phyloP scores from a whole-genome alignment of 2,329 filamentous ascomycete species.

The Didymella pomorum region DNA sequence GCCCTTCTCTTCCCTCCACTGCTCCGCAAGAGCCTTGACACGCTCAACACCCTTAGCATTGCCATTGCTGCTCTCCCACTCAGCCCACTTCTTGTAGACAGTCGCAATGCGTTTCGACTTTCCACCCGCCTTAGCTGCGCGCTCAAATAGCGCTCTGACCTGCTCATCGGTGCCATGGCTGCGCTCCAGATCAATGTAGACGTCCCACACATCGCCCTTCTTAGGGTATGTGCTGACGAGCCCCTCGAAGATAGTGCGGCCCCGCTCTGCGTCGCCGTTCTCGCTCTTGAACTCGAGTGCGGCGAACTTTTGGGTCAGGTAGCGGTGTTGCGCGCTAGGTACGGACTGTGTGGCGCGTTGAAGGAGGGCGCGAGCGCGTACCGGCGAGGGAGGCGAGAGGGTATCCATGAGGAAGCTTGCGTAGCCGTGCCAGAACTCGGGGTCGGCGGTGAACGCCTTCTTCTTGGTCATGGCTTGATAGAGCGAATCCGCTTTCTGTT shows the following conservation, averaged over 20 bases:
- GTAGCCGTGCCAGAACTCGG: slow-evolving; percentile 91
- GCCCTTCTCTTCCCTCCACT: slow-evolving; percentile 66
- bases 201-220: slow-evolving; percentile 91
- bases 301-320: slow-evolving; percentile 85
- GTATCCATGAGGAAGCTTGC: slow-evolving; percentile 89
- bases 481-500: slow-evolving; percentile 83
- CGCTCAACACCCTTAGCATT: slow-evolving; percentile 73
- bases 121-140: slow-evolving; percentile 69
- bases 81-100: slow-evolving; percentile 91
- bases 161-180: slow-evolving; percentile 65
- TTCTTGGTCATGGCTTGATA: slow-evolving; percentile 90
- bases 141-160: slow-evolving; percentile 81
- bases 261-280: slow-evolving; percentile 85
- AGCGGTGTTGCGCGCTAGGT: slow-evolving; percentile 71
- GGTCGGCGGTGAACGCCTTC: slow-evolving; percentile 76
- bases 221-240: slow-evolving; percentile 86
- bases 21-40: slow-evolving; percentile 73
- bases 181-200: slow-evolving; percentile 83
- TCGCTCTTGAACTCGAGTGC: slow-evolving; percentile 88
- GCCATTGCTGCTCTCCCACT: slow-evolving; percentile 79
- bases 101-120: slow-evolving; percentile 84
- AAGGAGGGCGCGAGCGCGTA: slow-evolving; percentile 78
- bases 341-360: slow-evolving; percentile 86
- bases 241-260: slow-evolving; percentile 92
- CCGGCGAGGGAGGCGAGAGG: slow-evolving; percentile 72